Evolutionary conservation across 2,329 filamentous ascomycete species (phyloP).

Genomic region (Didymosphaeria variabile): DNA sequence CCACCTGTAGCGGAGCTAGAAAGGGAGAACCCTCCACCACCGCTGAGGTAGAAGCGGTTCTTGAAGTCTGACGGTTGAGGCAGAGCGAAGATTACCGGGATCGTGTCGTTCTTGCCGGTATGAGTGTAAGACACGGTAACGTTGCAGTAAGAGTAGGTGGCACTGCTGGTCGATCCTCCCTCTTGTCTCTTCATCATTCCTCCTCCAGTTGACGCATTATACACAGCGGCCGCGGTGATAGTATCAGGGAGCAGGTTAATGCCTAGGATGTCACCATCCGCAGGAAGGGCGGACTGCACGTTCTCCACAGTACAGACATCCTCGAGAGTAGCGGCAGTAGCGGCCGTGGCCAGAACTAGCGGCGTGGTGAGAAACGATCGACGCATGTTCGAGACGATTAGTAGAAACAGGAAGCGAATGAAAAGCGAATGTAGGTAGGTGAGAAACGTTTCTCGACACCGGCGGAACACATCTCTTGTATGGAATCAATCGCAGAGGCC

Average conservation of each 20-base stretch:
- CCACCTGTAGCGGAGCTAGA: constrained; percentile 51
- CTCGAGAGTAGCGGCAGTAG: constrained; percentile 14
- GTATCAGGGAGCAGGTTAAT: constrained; percentile 53
- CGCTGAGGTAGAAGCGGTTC: constrained; percentile 58
- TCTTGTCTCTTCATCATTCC: constrained; percentile 18
- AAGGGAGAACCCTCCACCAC: constrained; percentile 55
- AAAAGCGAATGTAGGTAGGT: neutral
- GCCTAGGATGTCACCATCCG: constrained; percentile 29
- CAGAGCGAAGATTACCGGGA: constrained; percentile 51
- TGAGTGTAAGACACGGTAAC: constrained; percentile 59
- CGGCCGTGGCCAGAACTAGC: constrained; percentile 15
- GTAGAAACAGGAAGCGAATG: neutral
- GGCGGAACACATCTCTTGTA: constrained; percentile 3
- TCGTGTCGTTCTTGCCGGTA: constrained; percentile 40
- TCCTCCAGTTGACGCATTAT: constrained; percentile 41
- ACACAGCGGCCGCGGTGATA: constrained; percentile 48
- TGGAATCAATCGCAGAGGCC: neutral
- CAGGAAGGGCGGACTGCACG: constrained; percentile 28
- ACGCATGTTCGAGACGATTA: constrained; percentile 15
- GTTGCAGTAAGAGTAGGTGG: constrained; percentile 54
- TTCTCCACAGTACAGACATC: constrained; percentile 26
- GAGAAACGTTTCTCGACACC: neutral
- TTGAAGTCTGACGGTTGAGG: constrained; percentile 55
- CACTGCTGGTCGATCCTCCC: neutral
- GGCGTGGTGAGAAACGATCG: constrained; percentile 15